Percentiles rank a stretch among this genome's conserved stretches.
Evolutionary conservation across 805 yeast species (phyloP).

Genomic region (Myxozyma melibiosi): DNA sequence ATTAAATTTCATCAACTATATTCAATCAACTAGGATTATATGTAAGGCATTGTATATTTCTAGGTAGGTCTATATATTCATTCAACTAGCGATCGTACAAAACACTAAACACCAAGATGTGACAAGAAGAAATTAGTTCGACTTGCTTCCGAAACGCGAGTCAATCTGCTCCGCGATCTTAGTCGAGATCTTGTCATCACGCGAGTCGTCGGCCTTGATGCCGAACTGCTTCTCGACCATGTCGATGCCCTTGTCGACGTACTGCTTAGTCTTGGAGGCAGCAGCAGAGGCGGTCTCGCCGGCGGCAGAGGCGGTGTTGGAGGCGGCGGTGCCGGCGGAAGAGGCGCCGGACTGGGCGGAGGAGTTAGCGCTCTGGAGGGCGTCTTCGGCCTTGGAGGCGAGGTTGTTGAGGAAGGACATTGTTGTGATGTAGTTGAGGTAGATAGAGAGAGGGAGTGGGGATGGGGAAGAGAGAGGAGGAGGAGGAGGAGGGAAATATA

Average conservation of each 20-base stretch:
- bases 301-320: constrained; percentile 7
- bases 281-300: constrained; percentile 8
- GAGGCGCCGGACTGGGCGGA: constrained; percentile 1
- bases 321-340: constrained; percentile 4
- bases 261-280: constrained; percentile 13
- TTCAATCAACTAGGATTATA: too few relatives aligned
- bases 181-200: constrained; percentile 25
- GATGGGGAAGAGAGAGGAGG: background rate
- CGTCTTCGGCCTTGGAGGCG: constrained; percentile 4
- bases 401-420: constrained; percentile 22
- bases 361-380: constrained; percentile 8
- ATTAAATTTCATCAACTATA: too few relatives aligned
- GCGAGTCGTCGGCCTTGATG: constrained; percentile 18
- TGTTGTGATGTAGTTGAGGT: background rate
- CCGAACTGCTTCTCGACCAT: constrained; percentile 24
- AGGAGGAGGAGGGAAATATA: background rate
- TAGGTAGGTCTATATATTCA: background rate
- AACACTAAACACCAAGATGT: background rate
- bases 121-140: background rate
- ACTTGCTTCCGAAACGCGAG: constrained; percentile 1
- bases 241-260: constrained; percentile 25
- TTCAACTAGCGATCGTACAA: background rate
- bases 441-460: background rate
- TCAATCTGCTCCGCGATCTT: constrained; percentile 25
- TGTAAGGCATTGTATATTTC: background rate